Evolutionary conservation across 306 rosid species (phyloP).

Genomic region (Begonia peltatifolia): DNA sequence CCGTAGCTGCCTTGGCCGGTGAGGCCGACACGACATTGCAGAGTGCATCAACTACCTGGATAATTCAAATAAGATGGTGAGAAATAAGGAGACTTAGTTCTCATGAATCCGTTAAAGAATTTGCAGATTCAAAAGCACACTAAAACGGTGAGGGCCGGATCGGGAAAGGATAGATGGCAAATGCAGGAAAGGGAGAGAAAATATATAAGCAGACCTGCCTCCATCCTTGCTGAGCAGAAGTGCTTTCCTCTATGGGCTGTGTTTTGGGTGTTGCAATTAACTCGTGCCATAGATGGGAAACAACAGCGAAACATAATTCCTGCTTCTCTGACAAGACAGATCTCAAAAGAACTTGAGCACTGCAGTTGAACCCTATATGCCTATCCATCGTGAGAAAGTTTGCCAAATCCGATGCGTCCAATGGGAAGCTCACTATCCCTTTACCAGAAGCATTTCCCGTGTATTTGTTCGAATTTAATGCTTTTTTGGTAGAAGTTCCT

Average conservation of each 20-base stretch:
- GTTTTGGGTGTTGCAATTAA: slow-evolving; percentile 87
- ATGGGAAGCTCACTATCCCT: slow-evolving; percentile 44
- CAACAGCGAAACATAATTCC: slow-evolving; percentile 85
- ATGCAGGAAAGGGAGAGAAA: too few species aligned
- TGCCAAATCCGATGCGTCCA: slow-evolving; percentile 95
- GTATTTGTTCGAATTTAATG: slow-evolving; percentile 29
- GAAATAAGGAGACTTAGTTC: too few species aligned
- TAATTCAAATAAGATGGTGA: too few species aligned
- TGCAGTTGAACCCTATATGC: slow-evolving; percentile 77
- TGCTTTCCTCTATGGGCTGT: slow-evolving; percentile 80
- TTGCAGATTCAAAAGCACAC: too few species aligned
- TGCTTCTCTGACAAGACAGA: slow-evolving; percentile 73
- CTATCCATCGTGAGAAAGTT: slow-evolving; percentile 89
- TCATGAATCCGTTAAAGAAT: too few species aligned
- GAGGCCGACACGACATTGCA: slow-evolving; percentile 91
- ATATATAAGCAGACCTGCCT: slow-evolving; percentile 40
- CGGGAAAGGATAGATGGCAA: too few species aligned
- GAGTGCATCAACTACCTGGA: slow-evolving; percentile 87
- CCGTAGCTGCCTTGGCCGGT: slow-evolving; percentile 85
- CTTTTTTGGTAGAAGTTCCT: slow-evolving; percentile 24
- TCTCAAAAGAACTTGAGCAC: slow-evolving; percentile 67
- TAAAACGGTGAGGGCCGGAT: too few species aligned
- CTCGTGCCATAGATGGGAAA: slow-evolving; percentile 90
- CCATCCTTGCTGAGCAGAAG: slow-evolving; percentile 99
- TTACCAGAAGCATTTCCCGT: slow-evolving; percentile 34